These are phyloP conservation scores for Musa balbisiana DNA, from an alignment of 202 grass and related monocot genomes.

Conservation along the genomic window DNA sequence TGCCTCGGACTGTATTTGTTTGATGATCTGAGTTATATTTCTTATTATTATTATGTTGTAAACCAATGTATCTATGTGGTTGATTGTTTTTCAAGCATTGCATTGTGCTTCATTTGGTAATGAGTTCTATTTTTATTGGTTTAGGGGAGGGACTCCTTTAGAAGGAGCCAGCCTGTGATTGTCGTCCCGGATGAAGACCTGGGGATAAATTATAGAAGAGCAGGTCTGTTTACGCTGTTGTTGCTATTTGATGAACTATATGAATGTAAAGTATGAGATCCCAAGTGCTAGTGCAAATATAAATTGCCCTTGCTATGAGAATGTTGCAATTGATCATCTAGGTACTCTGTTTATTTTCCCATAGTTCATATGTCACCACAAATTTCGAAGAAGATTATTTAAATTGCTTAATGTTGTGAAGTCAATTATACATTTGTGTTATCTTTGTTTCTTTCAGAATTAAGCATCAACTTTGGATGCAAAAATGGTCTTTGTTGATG, in stretches of 20 bases:
- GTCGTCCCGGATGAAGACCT: slow-evolving; percentile 81
- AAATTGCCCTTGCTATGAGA: background rate
- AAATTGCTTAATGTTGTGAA: too few species aligned
- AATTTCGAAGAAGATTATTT: too few species aligned
- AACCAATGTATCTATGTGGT: background rate
- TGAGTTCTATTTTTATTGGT: slow-evolving; percentile 8
- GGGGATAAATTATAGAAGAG: slow-evolving; percentile 33
- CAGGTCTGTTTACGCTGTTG: slow-evolving; percentile 42
- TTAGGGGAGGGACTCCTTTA: slow-evolving; percentile 32
- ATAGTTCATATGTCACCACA: too few species aligned
- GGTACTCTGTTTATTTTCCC: too few species aligned
- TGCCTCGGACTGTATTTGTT: too few species aligned
- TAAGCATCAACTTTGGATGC: too few species aligned
- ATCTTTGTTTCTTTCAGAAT: too few species aligned
- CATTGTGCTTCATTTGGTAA: background rate
- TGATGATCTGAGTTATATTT: too few species aligned
- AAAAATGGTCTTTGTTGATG: too few species aligned
- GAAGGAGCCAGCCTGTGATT: slow-evolving; percentile 22
- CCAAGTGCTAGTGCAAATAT: slow-evolving; percentile 3
- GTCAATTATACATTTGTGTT: too few species aligned
- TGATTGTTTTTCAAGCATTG: background rate
- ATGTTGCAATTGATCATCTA: too few species aligned
- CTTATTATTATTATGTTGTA: too few species aligned
- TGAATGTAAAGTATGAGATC: background rate
- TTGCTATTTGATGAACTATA: slow-evolving; percentile 11